Base-by-base conservation (phyloP, 805 yeast species). In the Starmerella geochares region DNA sequence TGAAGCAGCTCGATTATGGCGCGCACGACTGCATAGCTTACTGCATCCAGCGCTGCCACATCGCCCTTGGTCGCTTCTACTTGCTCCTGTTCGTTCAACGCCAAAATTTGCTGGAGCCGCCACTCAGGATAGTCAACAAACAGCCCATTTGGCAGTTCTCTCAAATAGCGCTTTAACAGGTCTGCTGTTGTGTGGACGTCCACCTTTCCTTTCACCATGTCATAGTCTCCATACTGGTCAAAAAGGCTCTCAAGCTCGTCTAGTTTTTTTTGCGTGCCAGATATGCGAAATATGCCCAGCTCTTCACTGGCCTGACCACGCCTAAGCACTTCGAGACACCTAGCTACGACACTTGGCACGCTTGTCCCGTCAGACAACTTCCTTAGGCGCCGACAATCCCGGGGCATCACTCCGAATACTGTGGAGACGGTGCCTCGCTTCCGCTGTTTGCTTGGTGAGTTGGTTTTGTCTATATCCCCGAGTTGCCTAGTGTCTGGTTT, bases 141-240 rank as follows among this genome's bases (percentile, higher is more conserved):
- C n/a, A 86, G 71, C 27, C 77, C 76, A 19, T 76, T 72, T 1
- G 94, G 86, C 48, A 90, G 65, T 49, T 81, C 86, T 54, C 97
- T 72, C 49, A 90, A 69, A 66, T 82, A 90, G 16, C 88, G 72
- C 62, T 90, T 90, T 56, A 90, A 68, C 39, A 90, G 67, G 0
- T 96, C 95, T 2, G 96, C 82, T 7, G 86, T 82, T 0, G 95
- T 83, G 64, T 90, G 87, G 27, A 85, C 80, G 64, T 88, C 96
- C 35, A 63, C 59, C 14, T 54, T 51, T 11, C 55, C 33, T 13
- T 40, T 31, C 8, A 17, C 31, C 25, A 54, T 55, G 13, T 61
- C 61, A 13, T 51, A 52, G 21, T 59, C 58, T 54, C 60, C 54
- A 25, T 49, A 40, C 4, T 42, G 32, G 7, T 58, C 73, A 47